phyloP scores from a whole-genome alignment of 139 green algal genomes.

The Raphidocelis subcapitata region DNA sequence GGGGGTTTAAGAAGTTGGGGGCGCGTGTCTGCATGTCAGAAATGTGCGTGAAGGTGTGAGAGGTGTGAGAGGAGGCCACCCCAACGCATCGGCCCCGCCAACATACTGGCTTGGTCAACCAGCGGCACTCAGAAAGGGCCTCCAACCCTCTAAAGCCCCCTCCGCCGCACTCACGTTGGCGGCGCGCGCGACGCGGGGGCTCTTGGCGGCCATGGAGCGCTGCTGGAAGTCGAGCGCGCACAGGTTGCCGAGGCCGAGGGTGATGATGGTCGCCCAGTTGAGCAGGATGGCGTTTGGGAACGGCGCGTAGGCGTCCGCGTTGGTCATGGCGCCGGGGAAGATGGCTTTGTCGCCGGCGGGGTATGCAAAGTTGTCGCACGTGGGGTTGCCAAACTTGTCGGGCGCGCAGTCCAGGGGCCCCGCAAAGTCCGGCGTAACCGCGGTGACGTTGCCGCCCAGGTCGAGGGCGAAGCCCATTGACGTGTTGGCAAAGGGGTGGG shows the following conservation, averaged over 20 bases:
- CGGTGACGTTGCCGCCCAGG: conserved; percentile 22
- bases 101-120: too few species aligned
- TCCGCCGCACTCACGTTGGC: conserved; percentile 19
- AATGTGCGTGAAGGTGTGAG: too few species aligned
- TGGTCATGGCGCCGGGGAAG: conserved; percentile 27
- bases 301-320: conserved; percentile 27
- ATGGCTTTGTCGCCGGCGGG: conserved; percentile 31
- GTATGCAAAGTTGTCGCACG: conserved; percentile 46
- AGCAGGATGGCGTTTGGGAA: conserved; percentile 45
- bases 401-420: conserved; percentile 20
- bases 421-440: conserved; percentile 15
- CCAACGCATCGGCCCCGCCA: too few species aligned
- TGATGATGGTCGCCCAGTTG: conserved; percentile 40
- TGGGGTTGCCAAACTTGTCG: conserved; percentile 7
- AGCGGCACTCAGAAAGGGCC: too few species aligned
- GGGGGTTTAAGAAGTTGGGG: too few species aligned
- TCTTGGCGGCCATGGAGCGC: conserved; percentile 41
- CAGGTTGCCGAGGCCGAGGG: conserved; percentile 43
- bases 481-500: background rate
- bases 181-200: conserved; percentile 19
- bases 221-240: conserved; percentile 47
- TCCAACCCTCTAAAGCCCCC: too few species aligned
- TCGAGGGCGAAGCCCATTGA: conserved; percentile 20
- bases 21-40: too few species aligned
- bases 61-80: too few species aligned